A percentile compares a stretch with the other conserved stretches of the same genome.
Conservation (phyloP, 1,284 basidiomycete species). For the Termitomyces sp. region DNA sequence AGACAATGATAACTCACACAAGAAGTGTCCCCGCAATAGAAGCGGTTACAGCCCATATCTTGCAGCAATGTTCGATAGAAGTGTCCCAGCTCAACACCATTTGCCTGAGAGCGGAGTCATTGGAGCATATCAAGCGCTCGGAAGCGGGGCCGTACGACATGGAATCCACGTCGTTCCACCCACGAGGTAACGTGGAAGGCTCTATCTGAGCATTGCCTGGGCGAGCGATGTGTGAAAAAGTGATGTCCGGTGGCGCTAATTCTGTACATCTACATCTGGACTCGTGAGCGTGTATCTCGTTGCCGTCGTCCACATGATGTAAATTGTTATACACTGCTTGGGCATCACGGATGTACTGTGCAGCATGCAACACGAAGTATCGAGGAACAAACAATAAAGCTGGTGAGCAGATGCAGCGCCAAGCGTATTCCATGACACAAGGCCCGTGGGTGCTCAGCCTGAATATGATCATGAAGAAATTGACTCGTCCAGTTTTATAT, state of each 20-base stretch:
- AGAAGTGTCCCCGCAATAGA: neutral
- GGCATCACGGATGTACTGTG: neutral
- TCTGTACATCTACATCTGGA: neutral
- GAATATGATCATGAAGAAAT: too few relatives aligned
- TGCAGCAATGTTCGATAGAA: neutral
- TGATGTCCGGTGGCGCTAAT: too few relatives aligned
- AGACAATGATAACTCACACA: neutral
- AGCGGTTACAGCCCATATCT: neutral
- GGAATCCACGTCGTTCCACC: neutral
- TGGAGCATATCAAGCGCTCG: too few relatives aligned
- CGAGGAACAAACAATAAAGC: neutral
- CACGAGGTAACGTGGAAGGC: neutral
- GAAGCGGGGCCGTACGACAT: neutral
- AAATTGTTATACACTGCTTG: neutral
- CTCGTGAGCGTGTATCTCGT: neutral
- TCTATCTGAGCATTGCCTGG: neutral
- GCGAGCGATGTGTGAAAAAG: neutral
- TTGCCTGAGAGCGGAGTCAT: neutral
- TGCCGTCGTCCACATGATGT: neutral
- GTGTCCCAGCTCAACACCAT: neutral
- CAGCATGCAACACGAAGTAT: neutral
- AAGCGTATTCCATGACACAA: too few relatives aligned
- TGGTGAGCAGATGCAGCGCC: too few relatives aligned
- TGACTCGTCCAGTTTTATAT: too few relatives aligned
- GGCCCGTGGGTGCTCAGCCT: too few relatives aligned